Base-by-base conservation (phyloP, 805 yeast genomes). In the Debaryomyces hansenii region DNA sequence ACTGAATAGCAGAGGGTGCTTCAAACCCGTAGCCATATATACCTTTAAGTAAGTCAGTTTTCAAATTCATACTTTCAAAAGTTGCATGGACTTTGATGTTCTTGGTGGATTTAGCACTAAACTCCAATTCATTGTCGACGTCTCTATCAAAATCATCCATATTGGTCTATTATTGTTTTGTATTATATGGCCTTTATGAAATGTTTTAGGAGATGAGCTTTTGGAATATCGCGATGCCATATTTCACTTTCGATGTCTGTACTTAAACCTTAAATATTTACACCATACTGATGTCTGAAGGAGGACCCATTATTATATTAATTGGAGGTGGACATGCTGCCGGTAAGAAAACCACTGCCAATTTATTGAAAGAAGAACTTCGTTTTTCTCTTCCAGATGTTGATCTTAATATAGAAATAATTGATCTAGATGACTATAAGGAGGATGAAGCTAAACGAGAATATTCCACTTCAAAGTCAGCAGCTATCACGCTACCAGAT, bases 1-100 rank as follows among this genome's bases (percentile, higher is more conserved):
- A 91, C 77, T 94, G 99, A 75, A 94, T 94, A 47, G 98, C 94
- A 45, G 97, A 90, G 55, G 99, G 99, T 45, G 83, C 82, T 75
- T 92, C 98, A 70, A 90, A 94, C 69, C 98, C 97, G 76, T 86
- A 87, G 58, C 87, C 88, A 68, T 79, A 90, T 57, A 90, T 83
- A 59, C 90, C 82, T 56, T 66, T 66, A 28, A 71, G 56, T 9
- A 69, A 63, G 33, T 66, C 66, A 5, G 70, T 72, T 51, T 72
- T 71, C 34, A 73, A 56, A 21, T 60, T 59, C 78, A 73, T 73
- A 49, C 69, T 58, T 53, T 69, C 76, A 48, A 68, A 68, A 2
- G 76, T 69, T 15, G 78, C 69, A 52, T 80, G 83, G 9, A 83
- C 66, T 54, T 75, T 71, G 37, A 83, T 74, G 46, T 80, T 79